These are phyloP conservation scores for Fusarium veterinarium DNA, from an alignment of 2,329 filamentous ascomycete genomes.

Conservation along the genomic window DNA sequence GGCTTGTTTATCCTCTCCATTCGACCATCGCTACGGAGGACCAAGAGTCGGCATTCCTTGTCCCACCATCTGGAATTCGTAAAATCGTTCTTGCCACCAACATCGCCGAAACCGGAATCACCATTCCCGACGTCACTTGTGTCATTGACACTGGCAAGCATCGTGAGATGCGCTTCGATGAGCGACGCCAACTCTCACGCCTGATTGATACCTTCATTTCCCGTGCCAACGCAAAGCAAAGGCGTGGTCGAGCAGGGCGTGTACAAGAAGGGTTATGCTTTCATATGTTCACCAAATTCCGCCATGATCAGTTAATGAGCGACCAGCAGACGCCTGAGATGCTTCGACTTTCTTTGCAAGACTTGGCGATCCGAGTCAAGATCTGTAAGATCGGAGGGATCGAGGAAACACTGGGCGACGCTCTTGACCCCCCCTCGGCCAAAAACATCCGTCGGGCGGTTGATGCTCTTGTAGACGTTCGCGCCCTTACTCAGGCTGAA, in stretches of 20 bases:
- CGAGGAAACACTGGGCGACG: conserved; percentile 87
- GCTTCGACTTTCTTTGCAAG: conserved; percentile 91
- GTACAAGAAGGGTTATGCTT: conserved; percentile 96
- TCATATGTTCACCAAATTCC: conserved; percentile 91
- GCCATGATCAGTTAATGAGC: conserved; percentile 85
- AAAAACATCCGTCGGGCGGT: conserved; percentile 95
- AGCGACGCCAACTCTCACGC: conserved; percentile 88
- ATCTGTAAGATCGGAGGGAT: conserved; percentile 96
- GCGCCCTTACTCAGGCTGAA: conserved; percentile 83
- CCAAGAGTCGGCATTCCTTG: conserved; percentile 89
- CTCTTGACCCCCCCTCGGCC: conserved; percentile 87
- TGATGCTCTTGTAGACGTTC: conserved; percentile 92
- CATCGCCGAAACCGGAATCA: conserved; percentile 98
- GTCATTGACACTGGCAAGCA: conserved; percentile 98
- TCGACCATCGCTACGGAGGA: conserved; percentile 97
- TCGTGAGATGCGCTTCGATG: conserved; percentile 97
- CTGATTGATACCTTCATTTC: conserved; percentile 97
- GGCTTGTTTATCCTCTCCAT: conserved; percentile 90
- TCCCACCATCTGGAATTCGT: conserved; percentile 82
- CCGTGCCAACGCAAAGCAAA: conserved; percentile 93
- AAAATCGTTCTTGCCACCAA: conserved; percentile 98
- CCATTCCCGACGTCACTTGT: conserved; percentile 96
- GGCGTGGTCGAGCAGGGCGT: conserved; percentile 91
- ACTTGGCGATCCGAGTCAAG: conserved; percentile 94
- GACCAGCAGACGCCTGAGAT: conserved; percentile 98